Percentiles rank a stretch among this genome's conserved stretches.
Evolutionary conservation across 306 rosid genomes (phyloP).

Genomic region (Acacia melanoxylon): DNA sequence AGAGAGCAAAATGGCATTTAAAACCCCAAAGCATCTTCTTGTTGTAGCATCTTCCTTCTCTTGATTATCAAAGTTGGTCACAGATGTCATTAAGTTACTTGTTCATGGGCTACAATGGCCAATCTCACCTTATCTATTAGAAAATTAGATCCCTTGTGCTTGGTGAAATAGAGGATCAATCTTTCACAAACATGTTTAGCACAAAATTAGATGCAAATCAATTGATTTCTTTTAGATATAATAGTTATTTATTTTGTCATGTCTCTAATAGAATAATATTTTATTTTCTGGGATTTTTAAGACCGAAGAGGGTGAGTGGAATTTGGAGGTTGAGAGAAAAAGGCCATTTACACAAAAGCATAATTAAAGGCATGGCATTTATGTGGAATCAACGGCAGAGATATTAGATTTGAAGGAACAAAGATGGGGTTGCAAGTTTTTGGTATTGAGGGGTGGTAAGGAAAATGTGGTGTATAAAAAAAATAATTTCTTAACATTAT

Average conservation of each 20-base stretch:
- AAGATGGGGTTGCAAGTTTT: too few relatives aligned
- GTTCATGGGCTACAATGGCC: not conserved
- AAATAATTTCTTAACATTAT: not conserved
- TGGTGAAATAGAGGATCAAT: not conserved
- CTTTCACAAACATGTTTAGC: not conserved
- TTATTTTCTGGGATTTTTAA: not conserved
- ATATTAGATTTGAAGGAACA: too few relatives aligned
- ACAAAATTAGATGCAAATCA: not conserved
- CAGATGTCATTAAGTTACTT: conserved; percentile 10
- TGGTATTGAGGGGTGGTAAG: too few relatives aligned
- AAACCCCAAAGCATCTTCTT: not conserved
- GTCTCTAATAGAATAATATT: not conserved
- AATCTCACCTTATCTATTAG: conserved; percentile 14
- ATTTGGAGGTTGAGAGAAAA: too few relatives aligned
- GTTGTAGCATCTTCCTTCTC: conserved; percentile 7
- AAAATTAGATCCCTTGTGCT: conserved; percentile 8
- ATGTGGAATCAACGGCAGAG: too few relatives aligned
- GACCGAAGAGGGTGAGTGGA: not conserved
- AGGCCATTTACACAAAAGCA: too few relatives aligned
- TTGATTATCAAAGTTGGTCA: conserved; percentile 21
- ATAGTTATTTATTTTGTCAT: not conserved
- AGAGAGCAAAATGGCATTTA: not conserved
- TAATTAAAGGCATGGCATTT: too few relatives aligned
- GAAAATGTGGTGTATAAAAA: not conserved
- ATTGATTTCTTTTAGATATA: not conserved